Percentiles rank a stretch among this genome's conserved stretches.
Conservation (phyloP, 305 asterid genomes). For the Plantago rigida region DNA sequence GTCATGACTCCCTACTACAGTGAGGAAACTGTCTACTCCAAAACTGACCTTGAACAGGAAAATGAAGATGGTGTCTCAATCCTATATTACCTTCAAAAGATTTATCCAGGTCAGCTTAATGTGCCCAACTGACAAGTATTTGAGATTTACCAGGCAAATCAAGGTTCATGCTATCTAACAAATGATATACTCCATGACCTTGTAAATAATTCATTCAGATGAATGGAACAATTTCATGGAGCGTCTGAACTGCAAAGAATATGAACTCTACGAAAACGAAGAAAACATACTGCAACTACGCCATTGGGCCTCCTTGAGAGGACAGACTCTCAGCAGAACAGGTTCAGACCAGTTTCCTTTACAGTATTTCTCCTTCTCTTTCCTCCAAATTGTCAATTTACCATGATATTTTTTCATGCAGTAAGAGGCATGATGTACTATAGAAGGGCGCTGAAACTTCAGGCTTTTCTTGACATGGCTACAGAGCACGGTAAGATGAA, state of each 20-base stretch:
- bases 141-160: conserved; percentile 20
- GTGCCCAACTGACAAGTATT: conserved; percentile 24
- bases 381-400: conserved; percentile 20
- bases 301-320: conserved; percentile 99
- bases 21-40: conserved; percentile 93
- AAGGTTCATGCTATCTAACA: conserved; percentile 13
- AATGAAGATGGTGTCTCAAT: conserved; percentile 97
- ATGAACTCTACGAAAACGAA: conserved; percentile 72
- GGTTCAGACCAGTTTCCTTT: conserved; percentile 34
- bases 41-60: conserved; percentile 91
- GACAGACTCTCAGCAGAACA: conserved; percentile 96
- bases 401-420: conserved; percentile 36
- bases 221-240: conserved; percentile 96
- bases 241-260: conserved; percentile 72
- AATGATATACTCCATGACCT: conserved; percentile 6
- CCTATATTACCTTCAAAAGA: conserved; percentile 74
- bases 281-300: conserved; percentile 87
- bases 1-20: conserved; percentile 95
- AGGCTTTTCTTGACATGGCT: conserved; percentile 98
- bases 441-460: conserved; percentile 96
- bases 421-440: conserved; percentile 99
- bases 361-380: conserved; percentile 8
- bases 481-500: conserved; percentile 56
- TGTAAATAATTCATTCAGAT: conserved; percentile 44
- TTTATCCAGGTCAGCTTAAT: conserved; percentile 74